Base-by-base conservation (phyloP, 1,284 basidiomycete species). In the Tylopilus sp. region DNA sequence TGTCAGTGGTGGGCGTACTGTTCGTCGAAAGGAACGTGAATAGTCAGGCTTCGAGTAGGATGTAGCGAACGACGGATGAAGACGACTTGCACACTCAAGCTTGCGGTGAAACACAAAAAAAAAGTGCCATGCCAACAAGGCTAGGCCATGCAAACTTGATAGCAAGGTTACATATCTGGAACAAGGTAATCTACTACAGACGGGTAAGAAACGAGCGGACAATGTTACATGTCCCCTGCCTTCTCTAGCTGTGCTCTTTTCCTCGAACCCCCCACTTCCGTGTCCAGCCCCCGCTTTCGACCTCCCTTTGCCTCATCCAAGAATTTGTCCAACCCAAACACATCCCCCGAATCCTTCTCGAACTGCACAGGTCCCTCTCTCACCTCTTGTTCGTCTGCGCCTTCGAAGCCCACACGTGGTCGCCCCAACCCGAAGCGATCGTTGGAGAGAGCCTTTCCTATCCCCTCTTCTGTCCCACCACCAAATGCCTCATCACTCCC, bases 311-410 rank as follows among this genome's bases (percentile, higher is more conserved):
- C 98, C 77, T 96, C 95, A 77, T 98, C 94, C 83, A 99, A 87
- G 85, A 99, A 99, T 79, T 98, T 91, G 80, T 98, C 94, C 73
- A 99, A 88, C 72, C 97, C 96, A 78, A 99, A 99, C n/a, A 98
- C 96, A 85, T 99, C 98, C 13, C 89, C 88, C 2, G 92, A 90
- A 77, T 99, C 98, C 84, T 98, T 98, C 84, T 99, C 98, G 77
- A 99, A 99, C 79, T 98, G 95, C 39, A 99, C 98, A n/a, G 98
- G 98, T 1, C 98, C 95, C 72, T 94, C 92, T 69, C 92, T 84
- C 42, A 92, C 85, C 77, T 94, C 93, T 77, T 94, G 93, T 48
- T 94, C 91, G 63, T 85, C 85, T 8, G 93, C 90, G 56, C 96
- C 96, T 78, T 96, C 93, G 76, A 99, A 99, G 19, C 95, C 95